These are phyloP conservation scores for Globisporangium viniferum DNA, from an alignment of 352 stramenopile species.

Conservation along the genomic window DNA sequence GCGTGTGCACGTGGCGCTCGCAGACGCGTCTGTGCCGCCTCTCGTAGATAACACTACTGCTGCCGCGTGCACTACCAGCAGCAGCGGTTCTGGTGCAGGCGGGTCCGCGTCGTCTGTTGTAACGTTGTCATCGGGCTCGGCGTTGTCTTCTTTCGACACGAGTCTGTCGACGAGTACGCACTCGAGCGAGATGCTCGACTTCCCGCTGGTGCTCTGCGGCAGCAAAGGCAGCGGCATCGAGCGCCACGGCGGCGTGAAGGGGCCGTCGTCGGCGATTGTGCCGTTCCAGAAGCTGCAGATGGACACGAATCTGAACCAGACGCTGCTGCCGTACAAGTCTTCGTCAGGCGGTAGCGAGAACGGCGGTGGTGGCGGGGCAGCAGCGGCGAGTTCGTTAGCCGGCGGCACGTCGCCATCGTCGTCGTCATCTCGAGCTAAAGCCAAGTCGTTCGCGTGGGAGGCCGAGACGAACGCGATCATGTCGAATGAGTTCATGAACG, in stretches of 20 bases:
- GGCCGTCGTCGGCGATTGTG: constrained; percentile 53
- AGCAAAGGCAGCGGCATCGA: constrained; percentile 14
- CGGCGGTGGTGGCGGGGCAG: not conserved
- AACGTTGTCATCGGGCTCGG: not conserved
- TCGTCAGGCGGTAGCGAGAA: not conserved
- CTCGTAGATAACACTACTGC: constrained; percentile 6
- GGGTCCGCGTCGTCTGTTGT: not conserved
- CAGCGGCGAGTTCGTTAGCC: not conserved
- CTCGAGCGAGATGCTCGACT: constrained; percentile 33
- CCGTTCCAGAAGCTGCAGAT: constrained; percentile 81
- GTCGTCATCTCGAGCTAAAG: constrained; percentile 11
- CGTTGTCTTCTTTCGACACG: constrained; percentile 10
- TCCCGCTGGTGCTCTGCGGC: constrained; percentile 55
- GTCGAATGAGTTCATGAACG: constrained; percentile 70
- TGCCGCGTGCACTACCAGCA: not conserved
- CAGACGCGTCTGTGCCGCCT: constrained; percentile 11
- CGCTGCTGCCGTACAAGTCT: constrained; percentile 43
- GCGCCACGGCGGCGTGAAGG: constrained; percentile 4
- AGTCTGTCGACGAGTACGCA: constrained; percentile 8
- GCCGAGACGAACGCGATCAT: constrained; percentile 29
- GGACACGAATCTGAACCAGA: constrained; percentile 77
- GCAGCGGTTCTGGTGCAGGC: not conserved
- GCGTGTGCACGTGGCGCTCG: constrained; percentile 44
- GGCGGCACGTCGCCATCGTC: not conserved
- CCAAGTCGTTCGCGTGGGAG: constrained; percentile 34